A percentile compares a stretch with the other conserved stretches of the same genome.
phyloP scores from a whole-genome alignment of 208 protist species.

The Leishmania tropica region DNA sequence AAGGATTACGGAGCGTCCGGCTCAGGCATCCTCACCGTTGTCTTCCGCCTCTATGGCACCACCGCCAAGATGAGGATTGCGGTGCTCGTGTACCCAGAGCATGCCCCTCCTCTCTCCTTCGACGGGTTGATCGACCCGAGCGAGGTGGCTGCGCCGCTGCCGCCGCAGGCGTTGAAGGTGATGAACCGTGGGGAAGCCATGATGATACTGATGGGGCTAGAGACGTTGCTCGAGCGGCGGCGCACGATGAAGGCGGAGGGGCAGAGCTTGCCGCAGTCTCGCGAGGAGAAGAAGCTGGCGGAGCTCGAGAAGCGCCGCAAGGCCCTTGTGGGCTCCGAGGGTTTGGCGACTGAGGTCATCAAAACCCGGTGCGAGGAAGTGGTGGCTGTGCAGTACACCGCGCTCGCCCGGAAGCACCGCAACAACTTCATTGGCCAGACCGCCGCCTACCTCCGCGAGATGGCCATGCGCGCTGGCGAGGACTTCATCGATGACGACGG shows the following conservation, averaged over 20 bases:
- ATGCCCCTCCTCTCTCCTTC: conserved; percentile 60
- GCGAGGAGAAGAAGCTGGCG: conserved; percentile 51
- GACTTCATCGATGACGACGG: conserved; percentile 27
- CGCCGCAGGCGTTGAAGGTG: conserved; percentile 42
- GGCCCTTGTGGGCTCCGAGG: conserved; percentile 58
- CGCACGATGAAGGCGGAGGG: conserved; percentile 31
- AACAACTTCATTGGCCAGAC: conserved; percentile 80
- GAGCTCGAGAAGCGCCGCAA: conserved; percentile 72
- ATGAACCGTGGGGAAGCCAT: conserved; percentile 77
- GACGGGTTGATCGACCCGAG: conserved; percentile 47
- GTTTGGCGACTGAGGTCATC: conserved; percentile 62
- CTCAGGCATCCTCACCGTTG: conserved; percentile 31
- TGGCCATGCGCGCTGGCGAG: conserved; percentile 60
- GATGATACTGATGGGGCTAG: conserved; percentile 81
- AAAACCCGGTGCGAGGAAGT: conserved; percentile 54
- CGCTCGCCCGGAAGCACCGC: conserved; percentile 63
- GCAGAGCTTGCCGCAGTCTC: conserved; percentile 21
- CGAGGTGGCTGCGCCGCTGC: conserved; percentile 20
- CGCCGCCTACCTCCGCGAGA: conserved; percentile 78
- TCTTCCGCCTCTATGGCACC: conserved; percentile 70
- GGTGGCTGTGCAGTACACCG: conserved; percentile 67
- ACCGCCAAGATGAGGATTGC: conserved; percentile 70
- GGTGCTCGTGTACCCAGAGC: conserved; percentile 71
- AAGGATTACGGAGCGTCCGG: conserved; percentile 34
- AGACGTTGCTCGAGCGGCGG: conserved; percentile 77